Conservation (phyloP, 139 green algal genomes). For the Trebouxia sp. region DNA sequence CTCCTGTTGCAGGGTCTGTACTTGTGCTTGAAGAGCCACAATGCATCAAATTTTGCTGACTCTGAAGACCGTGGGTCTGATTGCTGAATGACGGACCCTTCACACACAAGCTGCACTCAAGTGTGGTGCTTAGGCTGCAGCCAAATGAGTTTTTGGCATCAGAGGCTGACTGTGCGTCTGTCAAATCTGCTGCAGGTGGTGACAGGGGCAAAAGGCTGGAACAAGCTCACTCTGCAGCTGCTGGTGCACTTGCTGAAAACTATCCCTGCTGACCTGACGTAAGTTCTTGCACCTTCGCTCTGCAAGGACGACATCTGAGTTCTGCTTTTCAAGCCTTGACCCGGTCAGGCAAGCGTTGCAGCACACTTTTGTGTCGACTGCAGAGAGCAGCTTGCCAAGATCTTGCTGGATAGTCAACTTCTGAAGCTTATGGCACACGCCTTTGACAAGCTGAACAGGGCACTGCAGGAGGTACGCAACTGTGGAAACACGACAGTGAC, state of each 20-base stretch:
- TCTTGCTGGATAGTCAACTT: not conserved
- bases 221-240: not conserved
- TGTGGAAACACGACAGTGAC: not conserved
- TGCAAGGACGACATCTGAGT: no score
- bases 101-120: no score
- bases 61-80: no score
- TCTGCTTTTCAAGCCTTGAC: no score
- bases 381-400: not conserved
- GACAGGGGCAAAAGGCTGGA: not conserved
- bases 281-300: no score
- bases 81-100: no score
- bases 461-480: not conserved
- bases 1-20: no score
- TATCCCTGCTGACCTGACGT: not conserved
- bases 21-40: no score
- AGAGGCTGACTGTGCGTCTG: not conserved
- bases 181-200: not conserved
- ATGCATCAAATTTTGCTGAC: not conserved
- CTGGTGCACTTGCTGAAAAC: conserved; percentile 8
- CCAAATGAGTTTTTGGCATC: not conserved
- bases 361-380: not conserved
- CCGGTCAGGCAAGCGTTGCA: no score
- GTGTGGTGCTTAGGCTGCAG: not conserved
- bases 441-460: conserved; percentile 4
- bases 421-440: conserved; percentile 9